Conservation (phyloP, 1,284 basidiomycete species). For the Irpex sp. region DNA sequence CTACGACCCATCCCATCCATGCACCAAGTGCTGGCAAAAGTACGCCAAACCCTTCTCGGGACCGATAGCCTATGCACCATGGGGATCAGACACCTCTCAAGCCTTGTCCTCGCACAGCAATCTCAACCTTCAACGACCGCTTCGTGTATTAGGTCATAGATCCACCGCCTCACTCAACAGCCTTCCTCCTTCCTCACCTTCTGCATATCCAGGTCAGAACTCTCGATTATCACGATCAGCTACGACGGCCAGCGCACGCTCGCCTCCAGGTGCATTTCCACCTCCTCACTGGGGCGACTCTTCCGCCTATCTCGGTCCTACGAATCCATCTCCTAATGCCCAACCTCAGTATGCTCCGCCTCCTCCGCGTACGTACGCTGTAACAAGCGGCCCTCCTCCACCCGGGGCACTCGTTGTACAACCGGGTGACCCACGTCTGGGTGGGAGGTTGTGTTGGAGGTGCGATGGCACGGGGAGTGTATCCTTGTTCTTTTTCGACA, state of each 20-base stretch:
- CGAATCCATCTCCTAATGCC: neutral
- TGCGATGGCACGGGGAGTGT: slow-evolving; percentile 56
- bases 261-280: slow-evolving; percentile 10
- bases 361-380: slow-evolving; percentile 5
- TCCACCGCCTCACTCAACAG: slow-evolving; percentile 7
- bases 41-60: slow-evolving; percentile 55
- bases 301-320: too few species aligned
- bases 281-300: neutral
- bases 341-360: slow-evolving; percentile 4
- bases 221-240: slow-evolving; percentile 15
- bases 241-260: slow-evolving; percentile 14
- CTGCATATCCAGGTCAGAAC: slow-evolving; percentile 1
- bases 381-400: slow-evolving; percentile 20
- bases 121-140: slow-evolving; percentile 34
- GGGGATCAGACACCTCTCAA: slow-evolving; percentile 19
- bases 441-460: slow-evolving; percentile 58
- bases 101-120: slow-evolving; percentile 8
- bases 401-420: slow-evolving; percentile 42
- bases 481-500: slow-evolving; percentile 51
- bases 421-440: slow-evolving; percentile 67
- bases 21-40: slow-evolving; percentile 64
- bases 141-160: slow-evolving; percentile 26
- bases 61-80: slow-evolving; percentile 51
- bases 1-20: slow-evolving; percentile 59
- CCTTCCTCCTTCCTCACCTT: slow-evolving; percentile 9